Evolutionary conservation across 768 basidiomycete species (phyloP), one percentile per base, ranked within the genome.

Genomic region (Cystobasidium onofrii): DNA sequence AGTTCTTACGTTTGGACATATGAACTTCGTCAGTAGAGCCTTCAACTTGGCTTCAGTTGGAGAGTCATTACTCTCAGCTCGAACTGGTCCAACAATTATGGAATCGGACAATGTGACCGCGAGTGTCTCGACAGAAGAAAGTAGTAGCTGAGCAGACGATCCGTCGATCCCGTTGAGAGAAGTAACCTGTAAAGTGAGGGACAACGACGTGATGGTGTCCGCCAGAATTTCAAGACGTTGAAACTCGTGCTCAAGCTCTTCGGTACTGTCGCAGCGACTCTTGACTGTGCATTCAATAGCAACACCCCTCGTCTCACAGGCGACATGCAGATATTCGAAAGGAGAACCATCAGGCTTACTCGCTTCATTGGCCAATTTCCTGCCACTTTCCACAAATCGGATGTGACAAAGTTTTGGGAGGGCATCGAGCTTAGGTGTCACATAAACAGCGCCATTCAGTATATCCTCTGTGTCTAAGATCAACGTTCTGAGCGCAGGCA

Each of bases 401-500:
- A 64, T 6, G 25, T 64, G 9, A 18, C 43, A 18, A n/a, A 64
- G 29, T 7, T 7, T 17, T 12, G 29, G 12, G 1, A 64, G 15
- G 34, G 6, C 31, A 6, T 44, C 39, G 2, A 43, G 63, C 9
- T 18, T 20, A 7, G 39, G 9, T 31, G 10, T 10, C 15, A 64
- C 20, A 20, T 39, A 17, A 12, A 4, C 15, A 50, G 46, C 31
- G 23, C 63, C 31, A 2, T 34, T 1, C 25, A 64, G 34, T 27
- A 44, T 64, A 44, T 64, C 63, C 7, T 64, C 63, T 15, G 25
- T 64, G 33, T 64, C 63, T 27, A 64, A 34, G 2, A 39, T 15
- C 9, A 64, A 31, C 3, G 6, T 44, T 25, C 4, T 64, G 17
- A 64, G 43, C 25, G 4, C 2, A 25, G 63, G 63, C 4, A 44